A percentile compares a stretch with the other conserved stretches of the same genome.
These are phyloP conservation scores for Leptographium wingfieldii DNA, from an alignment of 2,329 filamentous ascomycete species.

Conservation along the genomic window DNA sequence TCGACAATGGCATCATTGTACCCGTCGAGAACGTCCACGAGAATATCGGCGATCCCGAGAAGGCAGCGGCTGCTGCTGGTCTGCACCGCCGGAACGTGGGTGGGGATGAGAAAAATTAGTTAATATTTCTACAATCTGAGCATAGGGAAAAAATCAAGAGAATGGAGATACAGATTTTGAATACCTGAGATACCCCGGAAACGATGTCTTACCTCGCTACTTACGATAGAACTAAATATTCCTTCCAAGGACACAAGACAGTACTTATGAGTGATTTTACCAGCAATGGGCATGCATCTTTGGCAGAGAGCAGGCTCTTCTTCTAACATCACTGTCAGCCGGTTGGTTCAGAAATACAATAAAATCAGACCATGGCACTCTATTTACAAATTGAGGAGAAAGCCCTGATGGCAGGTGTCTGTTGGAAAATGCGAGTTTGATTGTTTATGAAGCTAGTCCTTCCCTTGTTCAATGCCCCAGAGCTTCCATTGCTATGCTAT, in stretches of 20 bases:
- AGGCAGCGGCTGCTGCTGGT: conserved; percentile 5
- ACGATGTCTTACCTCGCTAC: not conserved
- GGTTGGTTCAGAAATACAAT: too few relatives aligned
- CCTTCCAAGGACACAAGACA: not conserved
- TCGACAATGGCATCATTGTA: conserved; percentile 15
- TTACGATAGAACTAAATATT: not conserved
- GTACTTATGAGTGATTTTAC: not conserved
- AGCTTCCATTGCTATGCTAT: not conserved
- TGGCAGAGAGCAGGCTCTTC: too few relatives aligned
- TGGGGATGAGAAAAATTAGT: not conserved
- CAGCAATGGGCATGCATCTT: too few relatives aligned
- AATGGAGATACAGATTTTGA: not conserved
- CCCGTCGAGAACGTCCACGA: conserved; percentile 8
- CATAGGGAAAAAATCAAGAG: not conserved
- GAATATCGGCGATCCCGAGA: conserved; percentile 3
- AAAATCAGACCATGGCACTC: too few relatives aligned
- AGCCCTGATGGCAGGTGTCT: not conserved
- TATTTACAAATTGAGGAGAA: not conserved
- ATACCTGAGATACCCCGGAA: not conserved
- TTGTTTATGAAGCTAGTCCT: not conserved
- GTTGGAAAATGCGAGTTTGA: not conserved
- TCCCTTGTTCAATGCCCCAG: not conserved
- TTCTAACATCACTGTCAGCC: too few relatives aligned
- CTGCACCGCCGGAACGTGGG: conserved; percentile 7
- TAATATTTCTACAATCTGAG: not conserved